Conservation (phyloP, 306 rosid species). For the Delonix regia region DNA sequence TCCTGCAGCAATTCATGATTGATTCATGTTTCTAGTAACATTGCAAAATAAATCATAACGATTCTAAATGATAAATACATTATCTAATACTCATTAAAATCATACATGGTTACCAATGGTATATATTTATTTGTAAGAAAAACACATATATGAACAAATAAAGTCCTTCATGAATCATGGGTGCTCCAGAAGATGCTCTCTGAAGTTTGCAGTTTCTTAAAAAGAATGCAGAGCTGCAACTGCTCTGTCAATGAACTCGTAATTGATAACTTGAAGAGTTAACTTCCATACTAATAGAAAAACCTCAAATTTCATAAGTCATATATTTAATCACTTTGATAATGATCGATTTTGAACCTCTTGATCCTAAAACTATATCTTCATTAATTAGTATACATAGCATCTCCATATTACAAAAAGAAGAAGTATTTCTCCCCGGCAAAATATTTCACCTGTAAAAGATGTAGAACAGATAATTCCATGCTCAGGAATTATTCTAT, state of each 20-base stretch:
- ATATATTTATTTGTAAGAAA: background rate
- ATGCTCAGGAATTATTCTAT: background rate
- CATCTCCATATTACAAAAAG: background rate
- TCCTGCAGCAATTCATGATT: constrained; percentile 54
- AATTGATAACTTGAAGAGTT: constrained; percentile 2
- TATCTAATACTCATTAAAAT: background rate
- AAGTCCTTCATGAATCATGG: background rate
- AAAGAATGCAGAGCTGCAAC: background rate
- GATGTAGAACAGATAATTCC: background rate
- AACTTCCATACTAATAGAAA: background rate
- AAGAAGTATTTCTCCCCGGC: background rate
- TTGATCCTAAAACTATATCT: background rate
- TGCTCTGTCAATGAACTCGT: background rate
- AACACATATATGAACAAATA: background rate
- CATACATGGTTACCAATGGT: background rate
- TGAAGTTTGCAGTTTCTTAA: background rate
- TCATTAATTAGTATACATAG: background rate
- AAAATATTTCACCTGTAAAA: constrained; percentile 9
- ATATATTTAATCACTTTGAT: constrained; percentile 2
- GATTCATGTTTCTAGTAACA: constrained; percentile 13
- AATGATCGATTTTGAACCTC: constrained; percentile 1
- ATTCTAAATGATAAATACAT: background rate
- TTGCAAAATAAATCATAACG: background rate
- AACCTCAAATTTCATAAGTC: background rate
- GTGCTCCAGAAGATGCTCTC: background rate